phyloP scores from a whole-genome alignment of 2,329 filamentous ascomycete species.

The Falciphora oryzae region DNA sequence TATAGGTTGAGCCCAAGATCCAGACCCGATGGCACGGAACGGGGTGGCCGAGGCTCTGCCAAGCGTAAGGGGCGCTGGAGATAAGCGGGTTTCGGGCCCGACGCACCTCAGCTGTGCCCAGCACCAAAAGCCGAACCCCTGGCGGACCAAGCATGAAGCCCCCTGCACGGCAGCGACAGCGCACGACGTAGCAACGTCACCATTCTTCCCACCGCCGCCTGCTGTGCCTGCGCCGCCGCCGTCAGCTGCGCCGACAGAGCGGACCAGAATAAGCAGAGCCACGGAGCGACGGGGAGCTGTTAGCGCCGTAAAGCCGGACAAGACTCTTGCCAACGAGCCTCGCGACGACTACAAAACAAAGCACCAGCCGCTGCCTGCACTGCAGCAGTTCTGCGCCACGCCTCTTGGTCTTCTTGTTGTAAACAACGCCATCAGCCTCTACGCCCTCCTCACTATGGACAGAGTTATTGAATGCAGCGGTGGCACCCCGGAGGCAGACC shows the following conservation, averaged over 20 bases:
- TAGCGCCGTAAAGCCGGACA: background rate
- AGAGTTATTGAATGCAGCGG: constrained; percentile 36
- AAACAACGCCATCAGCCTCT: constrained; percentile 2
- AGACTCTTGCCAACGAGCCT: background rate
- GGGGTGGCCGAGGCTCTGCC: background rate
- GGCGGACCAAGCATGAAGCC: background rate
- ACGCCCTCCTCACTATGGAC: constrained; percentile 6
- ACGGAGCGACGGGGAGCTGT: background rate
- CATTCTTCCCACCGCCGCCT: background rate
- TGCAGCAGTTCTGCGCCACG: constrained; percentile 9
- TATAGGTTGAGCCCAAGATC: background rate
- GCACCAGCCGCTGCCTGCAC: constrained; percentile 2
- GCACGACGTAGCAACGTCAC: background rate
- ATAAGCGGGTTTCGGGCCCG: background rate
- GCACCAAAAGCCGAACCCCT: background rate
- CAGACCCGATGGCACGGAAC: background rate
- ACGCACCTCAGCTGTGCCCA: no score
- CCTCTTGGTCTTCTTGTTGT: background rate
- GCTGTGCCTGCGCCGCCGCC: no score
- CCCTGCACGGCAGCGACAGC: background rate
- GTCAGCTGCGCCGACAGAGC: background rate
- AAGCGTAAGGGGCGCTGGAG: background rate
- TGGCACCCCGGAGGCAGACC: constrained; percentile 51
- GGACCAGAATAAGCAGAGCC: background rate
- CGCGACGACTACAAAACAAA: background rate